These are phyloP conservation scores for Sporothrix brunneoviolacea DNA, from an alignment of 2,329 filamentous ascomycete species.

Conservation along the genomic window DNA sequence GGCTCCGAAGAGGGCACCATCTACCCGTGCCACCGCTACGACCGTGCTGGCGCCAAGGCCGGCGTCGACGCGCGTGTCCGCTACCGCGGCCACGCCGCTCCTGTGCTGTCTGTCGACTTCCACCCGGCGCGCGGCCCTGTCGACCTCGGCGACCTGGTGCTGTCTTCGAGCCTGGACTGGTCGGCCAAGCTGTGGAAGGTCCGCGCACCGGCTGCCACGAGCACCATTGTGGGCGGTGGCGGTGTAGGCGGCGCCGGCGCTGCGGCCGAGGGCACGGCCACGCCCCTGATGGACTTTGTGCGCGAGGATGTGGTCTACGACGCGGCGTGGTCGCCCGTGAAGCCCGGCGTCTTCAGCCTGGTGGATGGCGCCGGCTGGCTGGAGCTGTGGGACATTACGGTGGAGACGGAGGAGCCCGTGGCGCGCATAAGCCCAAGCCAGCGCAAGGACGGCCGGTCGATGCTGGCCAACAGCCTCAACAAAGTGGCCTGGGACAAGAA, in stretches of 20 bases:
- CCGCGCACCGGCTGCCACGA: conserved; percentile 68
- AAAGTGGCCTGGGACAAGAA: conserved; percentile 89
- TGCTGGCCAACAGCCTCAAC: conserved; percentile 82
- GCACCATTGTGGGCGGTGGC: conserved; percentile 41
- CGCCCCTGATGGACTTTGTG: conserved; percentile 80
- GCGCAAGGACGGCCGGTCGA: conserved; percentile 57
- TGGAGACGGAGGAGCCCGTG: conserved; percentile 87
- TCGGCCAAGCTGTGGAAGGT: conserved; percentile 96
- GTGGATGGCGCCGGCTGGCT: conserved; percentile 89
- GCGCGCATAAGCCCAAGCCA: conserved; percentile 68
- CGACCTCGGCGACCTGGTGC: conserved; percentile 86
- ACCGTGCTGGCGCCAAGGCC: conserved; percentile 93
- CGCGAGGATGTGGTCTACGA: conserved; percentile 97
- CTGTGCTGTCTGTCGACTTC: conserved; percentile 94
- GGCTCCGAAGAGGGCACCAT: conserved; percentile 96
- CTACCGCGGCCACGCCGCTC: conserved; percentile 85
- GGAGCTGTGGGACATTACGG: conserved; percentile 91
- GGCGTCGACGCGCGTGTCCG: conserved; percentile 84
- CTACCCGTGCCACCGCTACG: conserved; percentile 93
- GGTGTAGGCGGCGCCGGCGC: conserved; percentile 12
- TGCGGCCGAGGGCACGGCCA: conserved; percentile 46
- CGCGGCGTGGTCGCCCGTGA: conserved; percentile 87
- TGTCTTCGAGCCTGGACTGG: conserved; percentile 93
- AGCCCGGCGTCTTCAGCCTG: conserved; percentile 88
- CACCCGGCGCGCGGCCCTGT: conserved; percentile 88